Base-by-base conservation (phyloP, 768 basidiomycete genomes). In the Hypholoma fasciculare region DNA sequence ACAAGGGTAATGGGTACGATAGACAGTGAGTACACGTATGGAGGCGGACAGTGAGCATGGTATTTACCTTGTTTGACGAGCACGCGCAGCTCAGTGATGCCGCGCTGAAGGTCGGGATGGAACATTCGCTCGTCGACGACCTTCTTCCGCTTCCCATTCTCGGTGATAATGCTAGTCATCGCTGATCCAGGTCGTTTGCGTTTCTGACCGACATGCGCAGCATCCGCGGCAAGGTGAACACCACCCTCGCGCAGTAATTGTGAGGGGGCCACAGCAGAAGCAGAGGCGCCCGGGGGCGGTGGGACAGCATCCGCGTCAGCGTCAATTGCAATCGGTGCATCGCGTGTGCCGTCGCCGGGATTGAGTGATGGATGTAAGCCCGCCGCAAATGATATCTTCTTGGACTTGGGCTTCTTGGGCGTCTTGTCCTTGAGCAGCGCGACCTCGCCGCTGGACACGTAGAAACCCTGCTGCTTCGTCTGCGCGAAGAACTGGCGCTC, bases 381-480 rank as follows among this genome's bases (percentile, higher is more conserved):
- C 20, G 67, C 49, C 11, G 67, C 61, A 59, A 69, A 64, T n/a
- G 69, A 51, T 59, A 74, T 62, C 65, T 87, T 86, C 71, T 83
- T 86, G 0, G 86, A 86, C 70, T 86, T 88, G 1, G 87, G 85
- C 67, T 90, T 90, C 76, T 87, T 89, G 20, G 86, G 84, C 0
- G 87, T 77, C 72, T 86, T 87, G 75, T 94, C 90, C 68, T 90
- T 90, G 65, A 94, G 77, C 12, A 98, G 71, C 3, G 93, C 93
- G 13, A 98, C 90, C 66, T 92, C 89, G 2, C 95, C 95, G 34
- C 83, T 83, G 6, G 89, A 91, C 9, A 98, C 95, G 67, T 95
- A 96, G 77, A 96, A 97, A 1, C 93, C 94, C 58, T 90, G 87
- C 66, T 96, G 93, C 71, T 90, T 93, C 4, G 96, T 96, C 71